These are phyloP conservation scores for Melocanna baccifera DNA, from an alignment of 176 grass and related monocot genomes.

Conservation along the genomic window DNA sequence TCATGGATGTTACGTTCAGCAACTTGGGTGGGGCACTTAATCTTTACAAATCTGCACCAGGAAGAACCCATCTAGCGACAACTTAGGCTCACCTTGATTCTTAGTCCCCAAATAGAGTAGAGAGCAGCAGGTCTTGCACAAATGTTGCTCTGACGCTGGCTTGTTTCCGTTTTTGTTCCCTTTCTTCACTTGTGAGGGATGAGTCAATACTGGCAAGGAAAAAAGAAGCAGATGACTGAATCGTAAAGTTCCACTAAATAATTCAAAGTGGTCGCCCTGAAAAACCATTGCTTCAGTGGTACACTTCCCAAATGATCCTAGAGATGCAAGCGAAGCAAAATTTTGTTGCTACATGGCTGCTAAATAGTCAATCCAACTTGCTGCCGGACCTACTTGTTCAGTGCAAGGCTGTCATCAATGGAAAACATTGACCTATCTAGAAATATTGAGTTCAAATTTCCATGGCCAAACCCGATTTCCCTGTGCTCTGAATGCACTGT, in stretches of 20 bases:
- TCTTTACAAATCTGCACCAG: not conserved
- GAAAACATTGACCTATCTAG: not conserved
- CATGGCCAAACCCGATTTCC: not conserved
- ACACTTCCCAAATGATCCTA: not conserved
- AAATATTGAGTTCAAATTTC: not conserved
- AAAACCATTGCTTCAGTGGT: not conserved
- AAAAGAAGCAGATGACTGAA: not conserved
- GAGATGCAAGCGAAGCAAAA: not conserved
- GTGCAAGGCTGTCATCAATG: not conserved
- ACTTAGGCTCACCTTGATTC: not conserved
- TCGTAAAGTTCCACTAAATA: not conserved
- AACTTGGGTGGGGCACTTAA: not conserved
- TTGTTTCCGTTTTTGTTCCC: conserved; percentile 85
- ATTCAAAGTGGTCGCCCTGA: not conserved
- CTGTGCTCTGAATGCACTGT: not conserved
- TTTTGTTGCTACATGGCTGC: not conserved
- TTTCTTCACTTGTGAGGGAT: conserved; percentile 74
- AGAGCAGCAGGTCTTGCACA: conserved; percentile 77
- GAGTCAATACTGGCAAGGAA: conserved; percentile 54
- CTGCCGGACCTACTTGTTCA: not conserved
- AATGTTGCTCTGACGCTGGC: conserved; percentile 70
- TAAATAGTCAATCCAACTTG: not conserved
- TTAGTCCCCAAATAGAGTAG: conserved; percentile 70
- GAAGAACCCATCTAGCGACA: not conserved
- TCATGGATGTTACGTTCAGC: conserved; percentile 12